Evolutionary conservation across 2,329 filamentous ascomycete species (phyloP), one percentile per base, ranked within the genome.

Genomic region (Sarocladium brachiariae): DNA sequence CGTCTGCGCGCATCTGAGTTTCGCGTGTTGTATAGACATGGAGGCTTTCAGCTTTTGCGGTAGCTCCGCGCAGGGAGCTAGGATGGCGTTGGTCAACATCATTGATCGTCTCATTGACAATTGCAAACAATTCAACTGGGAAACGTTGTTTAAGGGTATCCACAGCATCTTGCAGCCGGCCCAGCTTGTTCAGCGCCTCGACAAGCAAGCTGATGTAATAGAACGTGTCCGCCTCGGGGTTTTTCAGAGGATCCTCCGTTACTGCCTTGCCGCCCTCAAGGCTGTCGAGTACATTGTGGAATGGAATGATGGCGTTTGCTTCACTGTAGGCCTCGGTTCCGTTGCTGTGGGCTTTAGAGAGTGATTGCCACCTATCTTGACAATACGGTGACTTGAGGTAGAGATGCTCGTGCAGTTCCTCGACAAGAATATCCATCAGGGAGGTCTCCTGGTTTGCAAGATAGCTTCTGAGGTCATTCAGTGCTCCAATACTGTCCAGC

Each of bases 301-400:
- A 84, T 1, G 81, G 77, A 2, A 69, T 63, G 27, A 78, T 66
- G 9, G 69, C 60, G 10, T 66, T 69, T 13, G 70, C 64, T 13
- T 77, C 71, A n/a, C 69, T 63, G 52, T 74, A 75, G 33, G 65
- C 70, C 48, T 78, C 75, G 38, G 70, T 71, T 54, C 70, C 72
- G 2, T 72, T 70, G 45, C 80, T 75, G 56, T 87, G 84, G 33
- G 77, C 79, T 58, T 85, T 86, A 33, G 84, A 78, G 53, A 95
- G 81, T 52, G 79, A 80, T 67, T 95, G 95, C 93, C 93, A 99
- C 57, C 93, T 78, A 64, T 96, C 89, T 63, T 96, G 90, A 63
- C 92, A 97, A 64, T 99, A 99, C 0, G 92, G 93, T 3, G 92
- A 97, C 65, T 97, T 97, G 34, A 99, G 81, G 63, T 99, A 99